A percentile compares a stretch with the other conserved stretches of the same genome.
Conservation (phyloP, 2,329 filamentous ascomycete species). For the Ascochyta fabae region DNA sequence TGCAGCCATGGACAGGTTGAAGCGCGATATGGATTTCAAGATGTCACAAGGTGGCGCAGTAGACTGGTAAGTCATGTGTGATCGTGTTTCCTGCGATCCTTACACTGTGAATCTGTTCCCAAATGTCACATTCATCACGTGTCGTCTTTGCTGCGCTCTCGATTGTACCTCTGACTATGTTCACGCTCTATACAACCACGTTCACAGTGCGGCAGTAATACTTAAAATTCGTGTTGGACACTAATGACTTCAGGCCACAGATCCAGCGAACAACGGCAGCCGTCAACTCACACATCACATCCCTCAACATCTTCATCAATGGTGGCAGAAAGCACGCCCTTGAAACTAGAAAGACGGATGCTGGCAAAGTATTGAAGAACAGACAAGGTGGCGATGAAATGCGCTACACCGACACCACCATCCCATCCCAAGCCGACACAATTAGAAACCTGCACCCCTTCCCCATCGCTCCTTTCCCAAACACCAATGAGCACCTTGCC, state of each 20-base stretch:
- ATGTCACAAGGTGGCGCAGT: constrained; percentile 24
- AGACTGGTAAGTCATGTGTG: constrained; percentile 28
- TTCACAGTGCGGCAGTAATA: no score
- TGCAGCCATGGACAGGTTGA: constrained; percentile 30
- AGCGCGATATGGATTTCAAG: constrained; percentile 29
- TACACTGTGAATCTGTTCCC: neutral
- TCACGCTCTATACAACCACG: no score
- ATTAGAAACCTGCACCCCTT: constrained; percentile 32
- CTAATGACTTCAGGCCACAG: constrained; percentile 27
- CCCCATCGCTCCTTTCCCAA: constrained; percentile 33
- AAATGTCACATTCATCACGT: neutral
- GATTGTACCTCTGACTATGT: no score
- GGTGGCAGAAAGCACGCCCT: constrained; percentile 27
- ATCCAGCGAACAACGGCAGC: constrained; percentile 26
- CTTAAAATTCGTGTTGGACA: neutral
- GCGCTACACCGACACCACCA: constrained; percentile 9
- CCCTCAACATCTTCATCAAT: constrained; percentile 30
- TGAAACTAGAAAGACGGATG: constrained; percentile 22
- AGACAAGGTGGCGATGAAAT: constrained; percentile 2
- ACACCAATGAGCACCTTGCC: constrained; percentile 23
- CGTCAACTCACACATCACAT: constrained; percentile 26
- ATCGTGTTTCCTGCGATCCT: neutral
- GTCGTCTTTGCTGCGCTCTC: neutral
- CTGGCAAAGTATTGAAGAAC: constrained; percentile 17
- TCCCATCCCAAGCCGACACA: constrained; percentile 18